Base-by-base conservation (phyloP, 2,329 filamentous ascomycete species). In the Cercospora sp. region DNA sequence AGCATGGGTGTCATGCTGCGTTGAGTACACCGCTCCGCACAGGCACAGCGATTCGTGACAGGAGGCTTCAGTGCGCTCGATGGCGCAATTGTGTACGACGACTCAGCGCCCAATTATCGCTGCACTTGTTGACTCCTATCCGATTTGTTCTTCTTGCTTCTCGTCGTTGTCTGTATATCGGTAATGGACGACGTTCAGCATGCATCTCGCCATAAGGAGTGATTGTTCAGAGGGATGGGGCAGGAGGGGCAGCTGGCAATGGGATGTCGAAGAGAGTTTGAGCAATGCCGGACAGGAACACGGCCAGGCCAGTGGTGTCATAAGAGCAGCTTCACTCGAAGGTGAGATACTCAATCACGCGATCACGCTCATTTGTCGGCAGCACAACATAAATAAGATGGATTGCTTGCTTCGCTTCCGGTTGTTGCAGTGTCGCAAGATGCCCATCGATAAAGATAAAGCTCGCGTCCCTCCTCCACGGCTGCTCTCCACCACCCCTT, bases 131-230 rank as follows among this genome's bases (percentile, higher is more conserved):
- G 59, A 18, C 18, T 48, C 20, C 60, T 51, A 28, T 45, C 2
- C 31, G 7, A 33, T 9, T 30, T 51, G 60, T 10, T 28, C 28
- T 51, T 45, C 20, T 62, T 62, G 23, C 42, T n/a, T 31, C 20
- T 45, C 9, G 6, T 20, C 9, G 26, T 62, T 4, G 42, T 51
- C 23, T 30, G 26, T 62, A 23, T 12, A 62, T 5, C 23, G 6
- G 60, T 18, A 3, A 59, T 59, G 55, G 55, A 9, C 30, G 48
- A 7, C 10, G 6, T 16, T 12, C 62, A 64, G 33, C 20, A 68
- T 68, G 66, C 66, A 64, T 68, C 62, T 68, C 31, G 66, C 66
- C 33, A 45, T 65, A 16, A 57, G 66, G 39, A 64, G 66, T 20
- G 66, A 68, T 48, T 68, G 66, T 60, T 61, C 55, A 20, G 66